Evolutionary conservation across 1,284 basidiomycete species (phyloP).

Genomic region (Rhodotorula sp.): DNA sequence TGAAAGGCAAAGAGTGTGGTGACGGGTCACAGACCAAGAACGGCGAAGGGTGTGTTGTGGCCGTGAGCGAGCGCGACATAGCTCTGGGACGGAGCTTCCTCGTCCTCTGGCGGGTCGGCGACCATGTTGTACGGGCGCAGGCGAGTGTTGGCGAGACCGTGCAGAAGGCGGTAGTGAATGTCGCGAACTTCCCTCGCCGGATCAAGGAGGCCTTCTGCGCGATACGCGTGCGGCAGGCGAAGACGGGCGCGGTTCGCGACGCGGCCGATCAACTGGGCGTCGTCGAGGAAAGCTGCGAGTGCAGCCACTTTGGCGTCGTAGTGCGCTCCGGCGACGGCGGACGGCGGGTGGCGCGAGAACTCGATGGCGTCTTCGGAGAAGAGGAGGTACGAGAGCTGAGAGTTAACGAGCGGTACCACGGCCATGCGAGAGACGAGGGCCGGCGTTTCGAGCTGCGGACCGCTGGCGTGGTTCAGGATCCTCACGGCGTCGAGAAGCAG

Average conservation of each 20-base stretch:
- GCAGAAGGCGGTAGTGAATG: constrained; percentile 29
- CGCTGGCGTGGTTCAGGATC: constrained; percentile 32
- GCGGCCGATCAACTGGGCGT: constrained; percentile 41
- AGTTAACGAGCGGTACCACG: constrained; percentile 34
- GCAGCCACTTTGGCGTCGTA: constrained; percentile 45
- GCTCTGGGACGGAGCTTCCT: neutral
- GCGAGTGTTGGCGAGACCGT: constrained; percentile 22
- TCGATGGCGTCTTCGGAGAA: constrained; percentile 30
- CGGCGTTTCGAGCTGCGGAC: constrained; percentile 12
- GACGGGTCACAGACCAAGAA: constrained; percentile 21
- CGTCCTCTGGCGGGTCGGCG: neutral
- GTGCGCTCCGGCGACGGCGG: constrained; percentile 23
- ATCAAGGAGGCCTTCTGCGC: constrained; percentile 32
- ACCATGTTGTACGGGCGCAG: constrained; percentile 24
- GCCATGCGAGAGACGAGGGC: constrained; percentile 18
- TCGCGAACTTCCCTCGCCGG: constrained; percentile 20
- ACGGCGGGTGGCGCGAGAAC: constrained; percentile 19
- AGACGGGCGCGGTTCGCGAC: constrained; percentile 39
- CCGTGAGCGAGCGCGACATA: constrained; percentile 19
- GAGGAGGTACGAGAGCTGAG: constrained; percentile 43
- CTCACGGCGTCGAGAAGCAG: constrained; percentile 44
- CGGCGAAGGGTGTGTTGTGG: constrained; percentile 31
- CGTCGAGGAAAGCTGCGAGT: constrained; percentile 44
- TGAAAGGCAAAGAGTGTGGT: neutral
- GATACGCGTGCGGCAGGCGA: constrained; percentile 24